Percentiles rank a stretch among this genome's conserved stretches.
Evolutionary conservation across 2,329 filamentous ascomycete species (phyloP).

Genomic region (Purpureocillium takamizusanense): DNA sequence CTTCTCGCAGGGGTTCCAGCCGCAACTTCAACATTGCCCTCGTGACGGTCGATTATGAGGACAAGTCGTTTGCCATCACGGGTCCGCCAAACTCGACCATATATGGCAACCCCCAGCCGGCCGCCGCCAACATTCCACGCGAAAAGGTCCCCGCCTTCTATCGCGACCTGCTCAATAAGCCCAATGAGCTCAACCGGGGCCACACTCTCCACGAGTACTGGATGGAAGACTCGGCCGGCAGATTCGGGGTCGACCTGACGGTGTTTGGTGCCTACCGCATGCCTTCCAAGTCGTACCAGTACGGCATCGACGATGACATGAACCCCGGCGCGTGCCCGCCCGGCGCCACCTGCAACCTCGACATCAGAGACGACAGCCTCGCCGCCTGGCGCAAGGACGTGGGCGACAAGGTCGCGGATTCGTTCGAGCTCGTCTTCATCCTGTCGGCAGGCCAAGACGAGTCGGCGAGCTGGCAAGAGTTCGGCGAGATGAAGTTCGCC

Average conservation of each 20-base stretch:
- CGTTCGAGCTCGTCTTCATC: constrained; percentile 43
- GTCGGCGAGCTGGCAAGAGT: constrained; percentile 47
- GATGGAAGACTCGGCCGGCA: constrained; percentile 46
- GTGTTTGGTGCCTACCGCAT: constrained; percentile 42
- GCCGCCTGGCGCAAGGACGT: constrained; percentile 41
- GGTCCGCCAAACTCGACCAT: constrained; percentile 34
- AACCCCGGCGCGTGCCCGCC: constrained; percentile 38
- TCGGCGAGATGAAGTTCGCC: constrained; percentile 43
- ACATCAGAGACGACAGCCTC: constrained; percentile 39
- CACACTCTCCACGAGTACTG: constrained; percentile 48
- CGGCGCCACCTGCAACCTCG: constrained; percentile 30
- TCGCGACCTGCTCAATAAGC: constrained; percentile 39
- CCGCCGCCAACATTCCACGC: constrained; percentile 29
- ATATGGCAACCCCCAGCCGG: constrained; percentile 39
- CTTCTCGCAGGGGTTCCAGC: constrained; percentile 29
- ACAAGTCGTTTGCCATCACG: constrained; percentile 39
- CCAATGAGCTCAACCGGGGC: constrained; percentile 36
- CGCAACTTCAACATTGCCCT: constrained; percentile 49
- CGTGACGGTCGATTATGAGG: constrained; percentile 41
- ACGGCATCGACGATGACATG: constrained; percentile 38
- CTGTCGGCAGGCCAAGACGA: constrained; percentile 46
- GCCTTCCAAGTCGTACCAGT: constrained; percentile 37
- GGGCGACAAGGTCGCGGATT: constrained; percentile 35
- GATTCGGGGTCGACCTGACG: constrained; percentile 43
- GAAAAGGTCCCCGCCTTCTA: constrained; percentile 41